These are phyloP conservation scores for Prunus dulcis DNA, from an alignment of 306 rosid genomes.

Conservation along the genomic window DNA sequence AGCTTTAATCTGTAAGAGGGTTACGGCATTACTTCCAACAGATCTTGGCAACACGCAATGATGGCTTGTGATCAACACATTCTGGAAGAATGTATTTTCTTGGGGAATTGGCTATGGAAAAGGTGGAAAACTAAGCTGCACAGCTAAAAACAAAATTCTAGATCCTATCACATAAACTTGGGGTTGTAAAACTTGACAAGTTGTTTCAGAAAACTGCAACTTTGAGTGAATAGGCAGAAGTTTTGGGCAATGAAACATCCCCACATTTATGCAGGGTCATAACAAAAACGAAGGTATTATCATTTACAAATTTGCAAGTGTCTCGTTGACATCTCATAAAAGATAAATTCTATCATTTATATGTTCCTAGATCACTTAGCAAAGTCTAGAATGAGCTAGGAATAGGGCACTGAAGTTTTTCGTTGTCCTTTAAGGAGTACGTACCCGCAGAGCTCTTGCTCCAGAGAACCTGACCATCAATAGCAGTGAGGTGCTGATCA, in stretches of 20 bases:
- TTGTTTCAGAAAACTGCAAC: background rate
- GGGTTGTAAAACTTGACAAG: background rate
- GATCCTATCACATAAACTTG: background rate
- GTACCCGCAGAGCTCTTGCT: slow-evolving; percentile 59
- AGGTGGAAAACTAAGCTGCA: background rate
- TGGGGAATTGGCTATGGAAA: background rate
- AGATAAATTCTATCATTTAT: background rate
- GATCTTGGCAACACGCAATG: background rate
- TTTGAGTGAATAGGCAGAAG: background rate
- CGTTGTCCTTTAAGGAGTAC: slow-evolving; percentile 20
- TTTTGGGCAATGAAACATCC: background rate
- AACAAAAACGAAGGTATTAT: background rate
- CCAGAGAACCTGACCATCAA: slow-evolving; percentile 65
- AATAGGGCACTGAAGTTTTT: slow-evolving; percentile 7
- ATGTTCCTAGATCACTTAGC: background rate
- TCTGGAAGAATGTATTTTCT: background rate
- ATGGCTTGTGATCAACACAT: background rate
- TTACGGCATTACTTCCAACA: no score
- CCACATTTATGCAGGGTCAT: background rate
- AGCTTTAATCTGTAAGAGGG: background rate
- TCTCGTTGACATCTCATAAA: slow-evolving; percentile 1
- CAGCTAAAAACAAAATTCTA: background rate
- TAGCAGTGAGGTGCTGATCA: slow-evolving; percentile 56
- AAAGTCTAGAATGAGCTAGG: slow-evolving; percentile 17
- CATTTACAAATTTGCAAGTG: background rate